Conservation (phyloP, 2,329 filamentous ascomycete species). For the Trichophyton verrucosum region DNA sequence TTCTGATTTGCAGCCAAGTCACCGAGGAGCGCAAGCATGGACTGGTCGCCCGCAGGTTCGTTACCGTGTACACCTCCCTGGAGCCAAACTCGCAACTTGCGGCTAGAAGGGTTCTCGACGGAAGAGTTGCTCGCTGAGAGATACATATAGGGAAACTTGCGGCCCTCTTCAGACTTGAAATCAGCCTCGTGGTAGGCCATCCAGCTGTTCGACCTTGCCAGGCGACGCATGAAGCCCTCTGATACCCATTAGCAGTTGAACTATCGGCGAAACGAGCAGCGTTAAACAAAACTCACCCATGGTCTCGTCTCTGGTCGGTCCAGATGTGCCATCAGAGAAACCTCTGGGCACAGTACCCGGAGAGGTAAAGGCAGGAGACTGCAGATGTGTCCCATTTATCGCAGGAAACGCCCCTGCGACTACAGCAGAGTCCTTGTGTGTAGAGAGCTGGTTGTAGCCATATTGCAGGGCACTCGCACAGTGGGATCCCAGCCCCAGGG, state of each 20-base stretch:
- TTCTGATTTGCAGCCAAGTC: background rate
- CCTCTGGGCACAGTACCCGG: background rate
- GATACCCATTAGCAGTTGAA: background rate
- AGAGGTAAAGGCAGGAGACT: slow-evolving; percentile 1
- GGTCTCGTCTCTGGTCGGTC: background rate
- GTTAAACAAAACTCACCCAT: background rate
- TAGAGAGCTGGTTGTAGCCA: slow-evolving; percentile 3
- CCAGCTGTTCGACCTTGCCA: slow-evolving; percentile 4
- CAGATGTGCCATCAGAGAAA: slow-evolving; percentile 1
- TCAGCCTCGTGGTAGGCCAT: slow-evolving; percentile 4
- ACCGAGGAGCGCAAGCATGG: slow-evolving; percentile 5
- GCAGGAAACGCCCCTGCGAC: slow-evolving; percentile 3
- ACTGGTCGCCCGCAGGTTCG: slow-evolving; percentile 5
- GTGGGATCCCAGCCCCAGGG: background rate
- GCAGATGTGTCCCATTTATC: background rate
- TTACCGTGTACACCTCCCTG: slow-evolving; percentile 7
- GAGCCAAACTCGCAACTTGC: slow-evolving; percentile 6
- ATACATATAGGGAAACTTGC: slow-evolving; percentile 6
- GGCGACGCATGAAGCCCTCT: slow-evolving; percentile 2
- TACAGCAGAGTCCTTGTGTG: background rate
- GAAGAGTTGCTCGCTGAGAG: background rate
- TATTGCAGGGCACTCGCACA: slow-evolving; percentile 2
- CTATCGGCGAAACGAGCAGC: background rate
- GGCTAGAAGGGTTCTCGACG: background rate
- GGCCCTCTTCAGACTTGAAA: slow-evolving; percentile 6